These are phyloP conservation scores for Talaromyces liani DNA, from an alignment of 495 filamentous ascomycete genomes.

Conservation along the genomic window DNA sequence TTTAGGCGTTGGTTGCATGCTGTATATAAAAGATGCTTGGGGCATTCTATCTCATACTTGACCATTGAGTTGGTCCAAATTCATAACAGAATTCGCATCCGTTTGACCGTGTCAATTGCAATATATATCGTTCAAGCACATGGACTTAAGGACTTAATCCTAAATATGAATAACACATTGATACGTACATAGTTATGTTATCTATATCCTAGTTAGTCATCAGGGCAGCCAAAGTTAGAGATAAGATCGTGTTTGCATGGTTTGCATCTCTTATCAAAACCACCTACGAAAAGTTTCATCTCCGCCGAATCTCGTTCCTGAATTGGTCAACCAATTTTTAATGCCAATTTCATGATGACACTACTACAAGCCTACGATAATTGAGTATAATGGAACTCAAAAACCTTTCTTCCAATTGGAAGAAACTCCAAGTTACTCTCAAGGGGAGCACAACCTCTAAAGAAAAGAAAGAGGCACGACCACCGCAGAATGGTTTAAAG, in stretches of 20 bases:
- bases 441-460: constrained; percentile 37
- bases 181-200: too few species aligned
- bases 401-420: constrained; percentile 59
- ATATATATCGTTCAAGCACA: neutral
- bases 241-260: constrained; percentile 6
- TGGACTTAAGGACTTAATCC: neutral
- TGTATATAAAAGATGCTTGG: neutral
- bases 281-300: constrained; percentile 4
- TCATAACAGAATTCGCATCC: neutral
- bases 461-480: constrained; percentile 30
- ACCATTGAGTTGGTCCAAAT: neutral
- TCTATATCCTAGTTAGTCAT: too few species aligned
- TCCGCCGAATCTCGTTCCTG: neutral
- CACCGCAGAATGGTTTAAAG: constrained; percentile 28
- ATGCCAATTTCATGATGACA: neutral
- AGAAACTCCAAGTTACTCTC: constrained; percentile 61
- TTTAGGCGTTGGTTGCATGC: neutral
- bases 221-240: neutral
- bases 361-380: neutral
- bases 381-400: constrained; percentile 32
- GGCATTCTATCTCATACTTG: neutral
- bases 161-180: neutral
- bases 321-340: neutral
- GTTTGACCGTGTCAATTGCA: neutral
- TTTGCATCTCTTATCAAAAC: constrained; percentile 9